phyloP scores from a whole-genome alignment of 2,329 filamentous ascomycete species.

The Aureobasidium pullulans region DNA sequence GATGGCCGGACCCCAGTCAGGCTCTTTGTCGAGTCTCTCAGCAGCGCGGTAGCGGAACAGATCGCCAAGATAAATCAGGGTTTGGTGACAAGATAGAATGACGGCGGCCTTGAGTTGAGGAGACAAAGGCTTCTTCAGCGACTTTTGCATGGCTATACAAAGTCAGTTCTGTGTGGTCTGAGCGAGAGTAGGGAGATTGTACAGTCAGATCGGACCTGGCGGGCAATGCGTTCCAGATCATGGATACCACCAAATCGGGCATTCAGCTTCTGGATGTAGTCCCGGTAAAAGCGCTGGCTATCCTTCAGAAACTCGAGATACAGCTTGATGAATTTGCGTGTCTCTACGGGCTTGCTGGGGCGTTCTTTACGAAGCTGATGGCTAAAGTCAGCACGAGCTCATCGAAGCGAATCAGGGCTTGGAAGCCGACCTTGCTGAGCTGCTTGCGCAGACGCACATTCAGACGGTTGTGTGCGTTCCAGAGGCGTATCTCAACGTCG shows the following conservation, averaged over 20 bases:
- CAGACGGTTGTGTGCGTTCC: conserved; percentile 70
- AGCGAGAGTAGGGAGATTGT: neutral
- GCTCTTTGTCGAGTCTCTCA: conserved; percentile 64
- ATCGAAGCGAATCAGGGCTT: conserved; percentile 18
- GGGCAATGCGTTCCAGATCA: conserved; percentile 52
- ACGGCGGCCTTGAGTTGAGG: neutral
- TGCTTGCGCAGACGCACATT: conserved; percentile 71
- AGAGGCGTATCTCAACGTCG: conserved; percentile 64
- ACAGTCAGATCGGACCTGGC: conserved; percentile 21
- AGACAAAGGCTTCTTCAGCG: neutral
- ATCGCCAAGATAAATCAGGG: conserved; percentile 81
- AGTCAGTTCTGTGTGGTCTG: neutral
- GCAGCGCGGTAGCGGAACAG: conserved; percentile 76
- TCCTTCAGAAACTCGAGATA: conserved; percentile 82
- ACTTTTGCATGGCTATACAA: neutral
- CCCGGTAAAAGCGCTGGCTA: conserved; percentile 81
- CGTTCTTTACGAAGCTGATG: conserved; percentile 42
- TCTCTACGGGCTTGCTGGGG: conserved; percentile 52
- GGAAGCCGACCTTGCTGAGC: conserved; percentile 43
- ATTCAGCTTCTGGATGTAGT: conserved; percentile 71
- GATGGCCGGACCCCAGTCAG: conserved; percentile 71
- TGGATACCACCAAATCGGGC: conserved; percentile 49
- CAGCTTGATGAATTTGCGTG: conserved; percentile 71
- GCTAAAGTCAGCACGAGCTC: conserved; percentile 7
- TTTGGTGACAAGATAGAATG: conserved; percentile 57